Evolutionary conservation across 176 grass and related monocot species (phyloP).

Genomic region (Ensete glaucum): DNA sequence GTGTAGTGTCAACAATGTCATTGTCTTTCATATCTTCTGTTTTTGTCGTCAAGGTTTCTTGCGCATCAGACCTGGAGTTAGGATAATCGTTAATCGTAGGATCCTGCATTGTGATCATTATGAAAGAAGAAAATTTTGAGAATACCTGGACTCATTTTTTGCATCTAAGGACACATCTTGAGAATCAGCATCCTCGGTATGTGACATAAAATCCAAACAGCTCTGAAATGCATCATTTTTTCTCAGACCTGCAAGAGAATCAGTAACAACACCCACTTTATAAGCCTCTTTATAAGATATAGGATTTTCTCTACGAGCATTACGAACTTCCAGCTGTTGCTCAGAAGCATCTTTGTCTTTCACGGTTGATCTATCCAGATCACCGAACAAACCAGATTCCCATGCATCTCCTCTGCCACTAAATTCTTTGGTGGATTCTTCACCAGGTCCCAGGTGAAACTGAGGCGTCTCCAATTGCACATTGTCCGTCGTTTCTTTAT

Average conservation of each 20-base stretch:
- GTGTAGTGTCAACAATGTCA: constrained; percentile 13
- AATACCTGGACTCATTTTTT: constrained; percentile 5
- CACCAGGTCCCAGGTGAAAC: constrained; percentile 88
- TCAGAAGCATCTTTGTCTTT: constrained; percentile 35
- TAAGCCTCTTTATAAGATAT: constrained; percentile 15
- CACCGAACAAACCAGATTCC: constrained; percentile 59
- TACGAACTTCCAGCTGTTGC: constrained; percentile 7
- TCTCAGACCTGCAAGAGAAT: constrained; percentile 26
- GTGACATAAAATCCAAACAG: constrained; percentile 70
- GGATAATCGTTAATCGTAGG: constrained; percentile 21
- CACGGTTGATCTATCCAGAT: constrained; percentile 41
- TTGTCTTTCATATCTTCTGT: constrained; percentile 22
- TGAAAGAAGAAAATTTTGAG: constrained; percentile 29
- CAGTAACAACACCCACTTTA: background rate
- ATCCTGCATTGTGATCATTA: constrained; percentile 29
- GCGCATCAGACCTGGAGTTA: constrained; percentile 26
- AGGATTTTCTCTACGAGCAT: constrained; percentile 18
- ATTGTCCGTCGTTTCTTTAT: constrained; percentile 39
- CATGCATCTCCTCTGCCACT: constrained; percentile 53
- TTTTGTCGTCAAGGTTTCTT: constrained; percentile 22
- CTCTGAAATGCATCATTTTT: constrained; percentile 74
- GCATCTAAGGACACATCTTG: constrained; percentile 23
- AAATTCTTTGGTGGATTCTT: constrained; percentile 69
- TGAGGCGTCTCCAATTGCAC: constrained; percentile 72
- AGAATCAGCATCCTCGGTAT: constrained; percentile 41